phyloP scores from a whole-genome alignment of 805 yeast species.

The Peterozyma xylosa region DNA sequence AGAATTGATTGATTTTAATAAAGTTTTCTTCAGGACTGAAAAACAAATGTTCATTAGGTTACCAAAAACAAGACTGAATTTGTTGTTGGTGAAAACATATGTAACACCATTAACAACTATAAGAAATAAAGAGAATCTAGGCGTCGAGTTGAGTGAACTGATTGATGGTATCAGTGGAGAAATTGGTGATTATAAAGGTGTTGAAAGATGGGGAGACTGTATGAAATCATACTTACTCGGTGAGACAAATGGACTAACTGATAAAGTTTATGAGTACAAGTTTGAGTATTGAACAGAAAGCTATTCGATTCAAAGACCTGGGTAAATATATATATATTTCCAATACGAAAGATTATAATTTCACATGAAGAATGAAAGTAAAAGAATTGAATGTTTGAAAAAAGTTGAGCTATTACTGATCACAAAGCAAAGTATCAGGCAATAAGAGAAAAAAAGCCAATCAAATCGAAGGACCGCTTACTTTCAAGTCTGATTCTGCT shows the following conservation, averaged over 20 bases:
- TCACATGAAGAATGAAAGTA: neutral
- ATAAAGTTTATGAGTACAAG: slow-evolving; percentile 14
- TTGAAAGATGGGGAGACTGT: slow-evolving; percentile 49
- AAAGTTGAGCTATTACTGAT: too few species aligned
- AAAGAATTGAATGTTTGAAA: neutral
- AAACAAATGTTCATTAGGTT: slow-evolving; percentile 49
- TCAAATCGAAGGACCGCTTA: too few species aligned
- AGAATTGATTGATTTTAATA: slow-evolving; percentile 30
- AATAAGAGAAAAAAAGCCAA: too few species aligned
- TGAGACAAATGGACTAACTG: slow-evolving; percentile 26
- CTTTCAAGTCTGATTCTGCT: too few species aligned
- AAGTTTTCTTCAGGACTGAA: slow-evolving; percentile 51
- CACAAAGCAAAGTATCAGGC: too few species aligned
- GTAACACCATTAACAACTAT: slow-evolving; percentile 42
- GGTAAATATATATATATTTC: neutral
- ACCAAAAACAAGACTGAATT: slow-evolving; percentile 36
- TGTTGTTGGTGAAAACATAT: slow-evolving; percentile 52
- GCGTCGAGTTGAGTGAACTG: slow-evolving; percentile 44
- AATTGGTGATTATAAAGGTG: slow-evolving; percentile 48
- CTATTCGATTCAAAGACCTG: neutral
- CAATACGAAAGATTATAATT: neutral
- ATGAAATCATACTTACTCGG: slow-evolving; percentile 18
- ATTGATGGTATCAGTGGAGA: slow-evolving; percentile 49
- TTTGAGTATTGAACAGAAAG: slow-evolving; percentile 9
- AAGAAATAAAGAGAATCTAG: slow-evolving; percentile 28